Base-by-base conservation (phyloP, 2,329 filamentous ascomycete genomes). In the Byssothecium circinans region DNA sequence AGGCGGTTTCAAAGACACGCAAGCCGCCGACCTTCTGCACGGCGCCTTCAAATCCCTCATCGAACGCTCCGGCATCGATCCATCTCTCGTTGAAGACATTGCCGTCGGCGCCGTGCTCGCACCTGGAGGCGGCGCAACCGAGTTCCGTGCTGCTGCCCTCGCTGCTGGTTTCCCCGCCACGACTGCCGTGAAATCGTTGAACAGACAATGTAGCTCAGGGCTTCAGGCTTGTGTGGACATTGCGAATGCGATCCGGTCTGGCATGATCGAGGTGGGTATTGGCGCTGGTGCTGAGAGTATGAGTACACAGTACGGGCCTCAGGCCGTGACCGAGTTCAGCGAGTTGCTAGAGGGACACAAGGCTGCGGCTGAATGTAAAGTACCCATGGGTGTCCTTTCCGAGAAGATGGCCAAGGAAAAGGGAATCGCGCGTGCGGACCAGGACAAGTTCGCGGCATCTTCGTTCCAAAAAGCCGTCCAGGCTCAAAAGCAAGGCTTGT, bases 231-330 rank as follows among this genome's bases (percentile, higher is more conserved):
- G 89, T 67, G 87, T 94, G 50, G 92, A 97, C 71, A 87, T 97
- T 66, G 92, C 92, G 59, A 95, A 97, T 78, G 89, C 89, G 61
- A 95, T 99, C 75, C 84, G 83, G 67, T 71, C 84, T 4, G 94
- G 91, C 64, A 95, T 96, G 88, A 97, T 97, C 67, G 92, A 97
- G 58, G 76, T 97, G 54, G 94, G 94, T 61, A 84, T 97, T 60
- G 94, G 92, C 59, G 91, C 91, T 17, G 94, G 94, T 66, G 91
- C 96, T 19, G 94, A 99, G 83, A 94, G 88, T 79, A 99, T 99
- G 94, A 89, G 84, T 66, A 80, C 81, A 48, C 88, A 96, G 68
- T 97, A 97, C 71, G 94, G 92, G 27, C 91, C 92, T 19, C 80
- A 78, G 36, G 94, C 94, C 52, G 92, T 97, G 14, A 83, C 86